Conservation (phyloP, 2,329 filamentous ascomycete species). For the Bertia moriformis region DNA sequence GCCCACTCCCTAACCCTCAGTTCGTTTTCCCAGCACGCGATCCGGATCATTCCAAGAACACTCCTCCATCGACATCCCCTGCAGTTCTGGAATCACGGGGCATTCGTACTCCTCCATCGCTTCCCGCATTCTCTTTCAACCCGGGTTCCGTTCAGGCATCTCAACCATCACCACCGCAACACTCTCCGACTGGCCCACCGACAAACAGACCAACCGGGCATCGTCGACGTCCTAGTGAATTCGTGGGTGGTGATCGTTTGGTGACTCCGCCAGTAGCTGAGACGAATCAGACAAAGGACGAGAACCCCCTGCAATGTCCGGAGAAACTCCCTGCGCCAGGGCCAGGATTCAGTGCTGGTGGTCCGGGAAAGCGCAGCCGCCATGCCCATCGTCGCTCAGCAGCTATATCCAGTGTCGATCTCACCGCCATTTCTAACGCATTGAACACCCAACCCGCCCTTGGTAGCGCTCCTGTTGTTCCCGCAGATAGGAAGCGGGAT, state of each 20-base stretch:
- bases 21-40: background rate
- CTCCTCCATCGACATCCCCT: background rate
- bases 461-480: background rate
- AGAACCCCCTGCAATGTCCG: background rate
- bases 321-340: background rate
- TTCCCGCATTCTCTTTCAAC: constrained; percentile 1
- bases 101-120: background rate
- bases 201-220: background rate
- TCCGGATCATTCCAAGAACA: background rate
- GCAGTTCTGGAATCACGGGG: too few species aligned
- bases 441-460: background rate
- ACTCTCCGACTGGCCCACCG: background rate
- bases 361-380: background rate
- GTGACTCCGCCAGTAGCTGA: background rate
- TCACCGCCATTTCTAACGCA: background rate
- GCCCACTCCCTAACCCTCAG: background rate
- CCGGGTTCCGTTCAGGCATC: background rate
- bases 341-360: background rate
- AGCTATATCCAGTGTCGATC: background rate
- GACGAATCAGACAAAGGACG: background rate
- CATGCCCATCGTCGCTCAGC: constrained; percentile 1
- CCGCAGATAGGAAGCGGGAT: background rate
- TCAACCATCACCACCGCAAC: background rate
- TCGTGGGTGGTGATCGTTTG: background rate
- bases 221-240: background rate